These are phyloP conservation scores for Stagonosporopsis chrysanthemi DNA, from an alignment of 2,329 filamentous ascomycete genomes.

Conservation along the genomic window DNA sequence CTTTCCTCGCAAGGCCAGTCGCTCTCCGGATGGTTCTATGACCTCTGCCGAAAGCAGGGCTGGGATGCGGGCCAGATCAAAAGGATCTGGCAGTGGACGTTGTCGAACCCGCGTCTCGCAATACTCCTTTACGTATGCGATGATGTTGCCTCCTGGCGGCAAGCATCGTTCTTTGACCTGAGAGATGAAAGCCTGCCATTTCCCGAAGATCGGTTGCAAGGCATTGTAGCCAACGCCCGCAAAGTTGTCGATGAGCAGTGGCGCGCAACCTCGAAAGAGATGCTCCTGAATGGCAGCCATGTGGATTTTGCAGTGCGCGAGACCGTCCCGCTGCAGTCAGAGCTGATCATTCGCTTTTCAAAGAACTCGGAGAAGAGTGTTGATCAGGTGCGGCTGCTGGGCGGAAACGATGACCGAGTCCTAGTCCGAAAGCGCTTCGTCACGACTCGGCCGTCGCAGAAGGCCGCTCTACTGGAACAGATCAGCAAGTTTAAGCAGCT, in stretches of 20 bases:
- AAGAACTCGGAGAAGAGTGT: conserved; percentile 47
- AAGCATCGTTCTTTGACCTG: conserved; percentile 49
- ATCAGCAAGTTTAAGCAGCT: conserved; percentile 49
- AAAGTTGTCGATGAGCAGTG: conserved; percentile 51
- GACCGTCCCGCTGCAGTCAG: conserved; percentile 47
- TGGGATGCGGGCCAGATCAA: conserved; percentile 46
- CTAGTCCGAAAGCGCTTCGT: conserved; percentile 50
- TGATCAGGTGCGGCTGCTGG: conserved; percentile 47
- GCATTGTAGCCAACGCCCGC: conserved; percentile 49
- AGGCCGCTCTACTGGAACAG: conserved; percentile 45
- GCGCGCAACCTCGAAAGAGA: conserved; percentile 50
- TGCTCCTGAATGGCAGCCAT: conserved; percentile 47
- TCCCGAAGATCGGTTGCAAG: conserved; percentile 46
- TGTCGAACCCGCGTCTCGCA: conserved; percentile 49
- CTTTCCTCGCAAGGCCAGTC: conserved; percentile 48
- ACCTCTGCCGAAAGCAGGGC: conserved; percentile 46
- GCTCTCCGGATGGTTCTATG: conserved; percentile 48
- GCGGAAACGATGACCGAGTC: conserved; percentile 44
- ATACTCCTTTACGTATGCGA: conserved; percentile 50
- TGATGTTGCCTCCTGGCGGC: conserved; percentile 49
- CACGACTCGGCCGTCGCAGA: conserved; percentile 45
- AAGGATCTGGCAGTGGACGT: conserved; percentile 51
- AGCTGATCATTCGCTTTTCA: conserved; percentile 40
- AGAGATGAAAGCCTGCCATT: conserved; percentile 50
- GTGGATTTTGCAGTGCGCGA: conserved; percentile 49